These are phyloP conservation scores for Wickerhamomyces sp. DNA, from an alignment of 1,139 yeast species.

Conservation along the genomic window DNA sequence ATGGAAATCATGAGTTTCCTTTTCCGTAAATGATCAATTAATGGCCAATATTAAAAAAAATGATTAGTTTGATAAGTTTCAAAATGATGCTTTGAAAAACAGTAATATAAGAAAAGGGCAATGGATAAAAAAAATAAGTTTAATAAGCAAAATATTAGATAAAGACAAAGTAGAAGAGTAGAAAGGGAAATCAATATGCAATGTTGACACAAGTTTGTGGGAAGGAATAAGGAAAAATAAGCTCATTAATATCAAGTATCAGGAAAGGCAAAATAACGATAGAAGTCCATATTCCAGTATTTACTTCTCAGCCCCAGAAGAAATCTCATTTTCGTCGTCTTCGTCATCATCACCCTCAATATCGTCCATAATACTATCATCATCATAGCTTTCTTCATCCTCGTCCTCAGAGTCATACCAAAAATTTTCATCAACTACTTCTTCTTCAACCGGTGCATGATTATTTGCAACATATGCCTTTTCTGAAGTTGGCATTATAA, in stretches of 20 bases:
- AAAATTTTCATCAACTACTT: constrained; percentile 38
- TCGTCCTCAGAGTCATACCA: constrained; percentile 27
- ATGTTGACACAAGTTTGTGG: not conserved
- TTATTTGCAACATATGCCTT: constrained; percentile 17
- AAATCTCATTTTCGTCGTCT: constrained; percentile 26
- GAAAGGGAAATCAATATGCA: not conserved
- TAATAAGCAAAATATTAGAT: too few species aligned
- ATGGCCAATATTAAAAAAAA: too few species aligned
- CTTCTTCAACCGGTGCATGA: constrained; percentile 24
- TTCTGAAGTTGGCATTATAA: constrained; percentile 68
- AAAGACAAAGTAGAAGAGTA: not conserved
- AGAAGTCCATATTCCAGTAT: not conserved
- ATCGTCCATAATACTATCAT: constrained; percentile 26
- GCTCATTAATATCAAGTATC: not conserved
- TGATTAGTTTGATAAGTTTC: too few species aligned
- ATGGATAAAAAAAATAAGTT: not conserved
- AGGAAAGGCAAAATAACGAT: not conserved
- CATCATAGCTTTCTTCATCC: constrained; percentile 24
- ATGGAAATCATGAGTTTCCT: too few species aligned
- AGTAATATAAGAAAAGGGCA: not conserved
- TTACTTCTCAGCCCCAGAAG: constrained; percentile 21
- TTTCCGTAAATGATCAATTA: too few species aligned
- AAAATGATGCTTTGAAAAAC: not conserved
- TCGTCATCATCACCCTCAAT: constrained; percentile 27
- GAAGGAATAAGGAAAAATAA: not conserved